Evolutionary conservation across 805 yeast genomes (phyloP).

Genomic region (Maudiozyma barnettii): DNA sequence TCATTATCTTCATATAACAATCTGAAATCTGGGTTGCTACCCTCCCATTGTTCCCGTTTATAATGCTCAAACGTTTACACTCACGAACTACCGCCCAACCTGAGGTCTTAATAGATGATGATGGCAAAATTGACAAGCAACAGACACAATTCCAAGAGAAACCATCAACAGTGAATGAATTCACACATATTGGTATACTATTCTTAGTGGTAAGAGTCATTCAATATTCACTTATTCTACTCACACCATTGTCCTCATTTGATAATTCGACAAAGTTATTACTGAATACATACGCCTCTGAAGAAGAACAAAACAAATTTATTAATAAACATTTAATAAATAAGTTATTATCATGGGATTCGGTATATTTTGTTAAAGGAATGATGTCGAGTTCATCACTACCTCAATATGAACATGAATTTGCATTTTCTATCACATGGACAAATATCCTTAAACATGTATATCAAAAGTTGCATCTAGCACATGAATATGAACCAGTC

Average conservation of each 20-base stretch:
- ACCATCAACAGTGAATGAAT: not conserved
- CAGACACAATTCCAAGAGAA: too few species aligned
- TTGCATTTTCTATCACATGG: slow-evolving; percentile 82
- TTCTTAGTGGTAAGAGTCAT: slow-evolving; percentile 8
- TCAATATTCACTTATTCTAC: slow-evolving; percentile 19
- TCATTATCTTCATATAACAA: too few species aligned
- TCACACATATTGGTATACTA: slow-evolving; percentile 2
- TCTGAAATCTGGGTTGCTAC: too few species aligned
- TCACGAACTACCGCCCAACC: too few species aligned
- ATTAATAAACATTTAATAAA: slow-evolving; percentile 32
- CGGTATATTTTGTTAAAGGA: slow-evolving; percentile 57
- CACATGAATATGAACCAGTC: slow-evolving; percentile 8
- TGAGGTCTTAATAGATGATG: too few species aligned
- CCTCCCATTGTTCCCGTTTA: too few species aligned
- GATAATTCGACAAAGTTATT: slow-evolving; percentile 26
- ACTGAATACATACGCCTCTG: slow-evolving; percentile 7
- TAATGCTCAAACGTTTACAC: too few species aligned
- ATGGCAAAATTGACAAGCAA: too few species aligned
- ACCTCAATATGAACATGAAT: slow-evolving; percentile 73
- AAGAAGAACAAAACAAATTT: slow-evolving; percentile 2
- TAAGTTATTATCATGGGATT: slow-evolving; percentile 73
- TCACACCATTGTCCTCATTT: slow-evolving; percentile 20
- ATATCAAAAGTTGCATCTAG: slow-evolving; percentile 1
- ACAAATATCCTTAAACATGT: slow-evolving; percentile 36
- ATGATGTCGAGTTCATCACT: slow-evolving; percentile 38